These are phyloP conservation scores for Oryza punctata DNA, from an alignment of 176 grass and related monocot genomes.

Conservation along the genomic window DNA sequence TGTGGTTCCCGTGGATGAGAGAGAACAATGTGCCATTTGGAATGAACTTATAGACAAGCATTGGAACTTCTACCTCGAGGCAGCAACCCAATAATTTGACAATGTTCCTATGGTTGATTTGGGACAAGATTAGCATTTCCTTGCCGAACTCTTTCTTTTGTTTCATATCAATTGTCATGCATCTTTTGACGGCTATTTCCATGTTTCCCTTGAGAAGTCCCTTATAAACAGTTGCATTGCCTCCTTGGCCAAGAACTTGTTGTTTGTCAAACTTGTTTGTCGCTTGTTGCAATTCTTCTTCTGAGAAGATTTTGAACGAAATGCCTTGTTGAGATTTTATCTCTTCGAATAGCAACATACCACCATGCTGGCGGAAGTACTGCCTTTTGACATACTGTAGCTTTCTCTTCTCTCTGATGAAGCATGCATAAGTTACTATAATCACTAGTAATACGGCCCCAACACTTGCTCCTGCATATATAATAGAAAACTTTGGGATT, in stretches of 20 bases:
- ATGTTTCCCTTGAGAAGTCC: neutral
- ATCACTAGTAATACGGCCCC: neutral
- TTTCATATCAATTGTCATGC: neutral
- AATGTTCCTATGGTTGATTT: neutral
- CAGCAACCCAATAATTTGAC: neutral
- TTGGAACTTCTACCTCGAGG: neutral
- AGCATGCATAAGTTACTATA: neutral
- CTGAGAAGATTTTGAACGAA: neutral
- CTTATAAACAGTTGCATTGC: neutral
- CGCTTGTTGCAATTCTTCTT: neutral
- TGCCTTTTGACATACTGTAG: neutral
- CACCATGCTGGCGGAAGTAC: slow-evolving; percentile 17
- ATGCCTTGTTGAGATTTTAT: neutral
- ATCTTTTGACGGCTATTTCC: slow-evolving; percentile 25
- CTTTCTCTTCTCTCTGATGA: slow-evolving; percentile 16
- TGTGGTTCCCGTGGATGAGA: neutral
- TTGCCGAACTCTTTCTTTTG: slow-evolving; percentile 6
- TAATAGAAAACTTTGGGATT: too few relatives aligned
- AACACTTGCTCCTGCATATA: slow-evolving; percentile 15
- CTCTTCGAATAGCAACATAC: slow-evolving; percentile 18
- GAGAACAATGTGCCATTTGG: neutral
- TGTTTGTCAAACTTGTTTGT: slow-evolving; percentile 20
- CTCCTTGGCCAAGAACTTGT: slow-evolving; percentile 13
- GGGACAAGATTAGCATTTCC: neutral
- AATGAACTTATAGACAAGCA: neutral